Evolutionary conservation across 257 asterid species (phyloP), one percentile per base, ranked within the genome.

Genomic region (Jaltomata sinuosa): DNA sequence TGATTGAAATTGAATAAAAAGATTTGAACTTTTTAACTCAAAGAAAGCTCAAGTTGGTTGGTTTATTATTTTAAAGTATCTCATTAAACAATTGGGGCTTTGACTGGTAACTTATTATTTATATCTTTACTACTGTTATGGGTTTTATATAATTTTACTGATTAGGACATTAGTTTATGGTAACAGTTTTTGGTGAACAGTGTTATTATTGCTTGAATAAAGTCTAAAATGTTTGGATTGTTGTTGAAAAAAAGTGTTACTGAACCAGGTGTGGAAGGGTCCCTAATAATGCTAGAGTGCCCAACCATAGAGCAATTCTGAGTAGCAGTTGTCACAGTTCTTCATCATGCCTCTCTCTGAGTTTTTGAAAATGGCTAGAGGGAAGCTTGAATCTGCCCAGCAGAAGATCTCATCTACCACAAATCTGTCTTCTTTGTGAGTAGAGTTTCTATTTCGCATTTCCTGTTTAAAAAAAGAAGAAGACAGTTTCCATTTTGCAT

Each of bases 311-410:
- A 29, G 55, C 83, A 72, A 49, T 76, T 74, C 64, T 84, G 83
- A 83, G 57, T 40, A 22, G 65, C 69, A n/a, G 49, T 82, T 83
- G 79, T 57, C 22, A 18, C 80, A 61, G 59, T 69, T 86, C 67
- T 85, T 72, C 87, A 83, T 64, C 89, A 94, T 97, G 97, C 98
- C 99, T 83, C 93, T 95, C 65, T 92, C 93, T 5, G 99, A 97
- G 93, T 94, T 93, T 36, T 86, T 92, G 88, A 91, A 95, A 85
- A 83, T 94, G 96, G 93, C 93, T 81, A 88, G 92, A 81, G 93
- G 92, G 76, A 92, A 92, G 85, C 89, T 87, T 81, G 97, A 91
- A 83, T 88, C 93, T 83, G 84, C 86, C 54, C 92, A 89, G 52
- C 92, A 83, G 80, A 90, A 59, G 72, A 64, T 85, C 11, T 50